These are phyloP conservation scores for Agapanthus africanus DNA, from an alignment of 106 monocot species.

Conservation along the genomic window DNA sequence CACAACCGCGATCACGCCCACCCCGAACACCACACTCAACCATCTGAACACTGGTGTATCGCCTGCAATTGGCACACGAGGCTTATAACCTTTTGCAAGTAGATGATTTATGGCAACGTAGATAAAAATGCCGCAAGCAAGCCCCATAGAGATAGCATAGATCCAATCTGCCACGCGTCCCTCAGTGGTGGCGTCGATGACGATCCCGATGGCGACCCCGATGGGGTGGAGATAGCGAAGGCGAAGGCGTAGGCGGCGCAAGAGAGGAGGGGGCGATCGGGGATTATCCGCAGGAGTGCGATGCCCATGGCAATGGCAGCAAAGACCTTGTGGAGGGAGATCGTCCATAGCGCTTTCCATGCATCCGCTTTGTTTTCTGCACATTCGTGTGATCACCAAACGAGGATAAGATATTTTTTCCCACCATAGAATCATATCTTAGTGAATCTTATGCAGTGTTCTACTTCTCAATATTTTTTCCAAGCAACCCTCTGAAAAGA, in stretches of 20 bases:
- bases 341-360: slow-evolving; percentile 80
- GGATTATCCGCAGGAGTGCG: slow-evolving; percentile 65
- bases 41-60: slow-evolving; percentile 30
- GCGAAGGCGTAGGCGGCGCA: slow-evolving; percentile 56
- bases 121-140: slow-evolving; percentile 70
- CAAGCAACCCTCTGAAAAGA: too few species aligned
- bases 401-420: not conserved
- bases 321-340: slow-evolving; percentile 75
- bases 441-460: not conserved
- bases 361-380: slow-evolving; percentile 73
- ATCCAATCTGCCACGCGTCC: slow-evolving; percentile 82
- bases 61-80: slow-evolving; percentile 9
- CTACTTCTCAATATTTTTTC: not conserved
- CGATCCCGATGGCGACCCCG: slow-evolving; percentile 68
- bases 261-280: slow-evolving; percentile 55
- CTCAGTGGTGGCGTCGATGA: slow-evolving; percentile 68
- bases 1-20: slow-evolving; percentile 72
- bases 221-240: slow-evolving; percentile 75
- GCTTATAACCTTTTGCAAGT: slow-evolving; percentile 53
- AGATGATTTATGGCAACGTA: slow-evolving; percentile 81
- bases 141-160: slow-evolving; percentile 75
- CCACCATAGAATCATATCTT: not conserved
- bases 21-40: slow-evolving; percentile 47
- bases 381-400: not conserved
- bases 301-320: slow-evolving; percentile 87